Conservation (phyloP, 768 basidiomycete genomes). For the Sutorius australiensis region DNA sequence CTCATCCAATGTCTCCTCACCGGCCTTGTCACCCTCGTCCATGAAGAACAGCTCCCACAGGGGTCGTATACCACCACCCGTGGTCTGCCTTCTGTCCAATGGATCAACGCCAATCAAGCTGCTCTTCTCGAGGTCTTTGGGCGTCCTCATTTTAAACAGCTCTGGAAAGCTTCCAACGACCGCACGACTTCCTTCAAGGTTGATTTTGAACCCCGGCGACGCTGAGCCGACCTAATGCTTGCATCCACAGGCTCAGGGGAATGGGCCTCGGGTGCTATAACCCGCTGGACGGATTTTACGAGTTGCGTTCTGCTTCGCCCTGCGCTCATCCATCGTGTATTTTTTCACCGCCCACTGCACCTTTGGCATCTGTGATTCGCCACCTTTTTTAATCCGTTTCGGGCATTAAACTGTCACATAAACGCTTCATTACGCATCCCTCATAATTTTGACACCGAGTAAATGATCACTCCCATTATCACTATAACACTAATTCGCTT, state of each 20-base stretch:
- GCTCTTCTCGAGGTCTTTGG: conserved; percentile 73
- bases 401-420: conserved; percentile 39
- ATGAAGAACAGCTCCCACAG: conserved; percentile 70
- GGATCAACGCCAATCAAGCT: conserved; percentile 68
- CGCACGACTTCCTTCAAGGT: conserved; percentile 70
- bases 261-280: conserved; percentile 16
- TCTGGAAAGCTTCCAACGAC: conserved; percentile 71
- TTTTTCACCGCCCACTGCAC: conserved; percentile 12
- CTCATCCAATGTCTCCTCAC: conserved; percentile 72
- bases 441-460: conserved; percentile 32
- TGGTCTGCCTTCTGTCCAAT: conserved; percentile 71
- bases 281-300: conserved; percentile 5
- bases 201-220: conserved; percentile 50
- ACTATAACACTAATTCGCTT: conserved; percentile 30
- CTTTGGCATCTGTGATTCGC: conserved; percentile 29
- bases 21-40: conserved; percentile 65
- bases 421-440: conserved; percentile 33
- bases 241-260: conserved; percentile 8
- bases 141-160: conserved; percentile 62
- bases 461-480: conserved; percentile 28
- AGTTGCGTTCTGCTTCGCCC: conserved; percentile 6
- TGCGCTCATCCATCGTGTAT: conserved; percentile 11
- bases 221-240: conserved; percentile 21
- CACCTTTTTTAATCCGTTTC: conserved; percentile 18
- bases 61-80: conserved; percentile 72